Evolutionary conservation across 208 protist genomes (phyloP).

Genomic region (Spironucleus salmonicida): DNA sequence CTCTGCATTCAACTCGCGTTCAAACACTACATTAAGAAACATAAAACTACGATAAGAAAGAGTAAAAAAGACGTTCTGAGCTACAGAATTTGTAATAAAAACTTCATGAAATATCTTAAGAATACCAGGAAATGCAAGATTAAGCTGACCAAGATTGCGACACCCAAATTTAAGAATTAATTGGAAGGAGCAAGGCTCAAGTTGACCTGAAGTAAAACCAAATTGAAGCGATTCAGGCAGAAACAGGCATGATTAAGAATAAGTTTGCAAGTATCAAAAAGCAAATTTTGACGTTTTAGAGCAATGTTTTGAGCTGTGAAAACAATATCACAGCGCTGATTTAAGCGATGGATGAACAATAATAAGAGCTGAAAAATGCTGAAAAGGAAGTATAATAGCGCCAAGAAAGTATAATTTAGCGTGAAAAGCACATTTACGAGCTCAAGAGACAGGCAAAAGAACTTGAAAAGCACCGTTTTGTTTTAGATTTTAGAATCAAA

Average conservation of each 20-base stretch:
- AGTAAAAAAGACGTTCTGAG: background rate
- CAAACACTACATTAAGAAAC: background rate
- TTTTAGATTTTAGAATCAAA: conserved; percentile 25
- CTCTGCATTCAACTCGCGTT: background rate
- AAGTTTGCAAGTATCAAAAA: conserved; percentile 20
- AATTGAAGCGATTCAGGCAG: background rate
- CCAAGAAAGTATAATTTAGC: background rate
- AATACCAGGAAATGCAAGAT: conserved; percentile 15
- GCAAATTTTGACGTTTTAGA: background rate
- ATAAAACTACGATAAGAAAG: background rate
- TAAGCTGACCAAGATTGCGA: background rate
- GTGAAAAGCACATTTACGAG: background rate
- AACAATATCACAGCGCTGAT: background rate
- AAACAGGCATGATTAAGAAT: conserved; percentile 27
- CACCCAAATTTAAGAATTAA: conserved; percentile 6
- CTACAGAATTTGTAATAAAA: background rate
- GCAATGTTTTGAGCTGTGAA: background rate
- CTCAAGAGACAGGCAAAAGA: conserved; percentile 15
- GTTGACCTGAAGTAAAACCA: background rate
- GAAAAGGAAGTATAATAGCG: background rate
- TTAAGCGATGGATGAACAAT: background rate
- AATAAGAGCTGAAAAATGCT: background rate
- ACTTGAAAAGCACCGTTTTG: conserved; percentile 28
- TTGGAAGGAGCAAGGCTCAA: background rate
- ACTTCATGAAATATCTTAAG: background rate